Percentiles rank a stretch among this genome's conserved stretches.
phyloP scores from a whole-genome alignment of 768 basidiomycete species.

The Rhizopogon rudus region DNA sequence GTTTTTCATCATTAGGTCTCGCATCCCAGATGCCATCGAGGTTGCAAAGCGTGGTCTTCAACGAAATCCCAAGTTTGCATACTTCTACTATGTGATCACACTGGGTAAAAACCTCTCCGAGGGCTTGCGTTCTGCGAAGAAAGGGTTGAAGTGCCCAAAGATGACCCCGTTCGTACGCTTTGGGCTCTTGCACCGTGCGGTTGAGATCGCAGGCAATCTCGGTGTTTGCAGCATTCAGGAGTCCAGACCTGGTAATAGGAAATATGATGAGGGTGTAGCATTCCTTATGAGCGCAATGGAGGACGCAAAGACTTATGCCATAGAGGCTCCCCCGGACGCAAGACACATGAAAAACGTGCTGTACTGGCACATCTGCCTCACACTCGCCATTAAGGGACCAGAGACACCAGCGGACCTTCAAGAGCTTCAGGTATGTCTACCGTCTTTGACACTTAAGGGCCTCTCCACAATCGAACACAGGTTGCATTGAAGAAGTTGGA shows the following conservation, averaged over 20 bases:
- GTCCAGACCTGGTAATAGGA: conserved; percentile 34
- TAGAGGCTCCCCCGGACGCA: conserved; percentile 56
- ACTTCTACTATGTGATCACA: conserved; percentile 60
- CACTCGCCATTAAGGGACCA: conserved; percentile 45
- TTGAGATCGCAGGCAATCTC: conserved; percentile 55
- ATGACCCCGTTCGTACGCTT: conserved; percentile 52
- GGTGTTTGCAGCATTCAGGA: conserved; percentile 46
- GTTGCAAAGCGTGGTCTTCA: conserved; percentile 43
- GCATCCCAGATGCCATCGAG: conserved; percentile 42
- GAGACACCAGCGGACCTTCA: conserved; percentile 43
- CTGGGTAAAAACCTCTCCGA: conserved; percentile 41
- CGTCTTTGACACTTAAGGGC: background rate
- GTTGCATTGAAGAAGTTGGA: conserved; percentile 38
- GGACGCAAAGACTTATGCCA: conserved; percentile 52
- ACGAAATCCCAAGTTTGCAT: conserved; percentile 55
- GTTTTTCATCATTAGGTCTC: conserved; percentile 43
- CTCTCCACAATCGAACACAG: conserved; percentile 16
- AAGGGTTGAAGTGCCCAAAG: conserved; percentile 54
- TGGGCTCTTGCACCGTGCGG: conserved; percentile 56
- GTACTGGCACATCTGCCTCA: conserved; percentile 55
- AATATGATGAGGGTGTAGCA: conserved; percentile 57
- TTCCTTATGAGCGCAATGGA: conserved; percentile 57
- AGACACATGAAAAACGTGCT: conserved; percentile 54
- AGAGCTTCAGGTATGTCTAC: conserved; percentile 42
- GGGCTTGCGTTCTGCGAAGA: conserved; percentile 60